phyloP scores from a whole-genome alignment of 78 protist species.

The Diacronema lutheri region DNA sequence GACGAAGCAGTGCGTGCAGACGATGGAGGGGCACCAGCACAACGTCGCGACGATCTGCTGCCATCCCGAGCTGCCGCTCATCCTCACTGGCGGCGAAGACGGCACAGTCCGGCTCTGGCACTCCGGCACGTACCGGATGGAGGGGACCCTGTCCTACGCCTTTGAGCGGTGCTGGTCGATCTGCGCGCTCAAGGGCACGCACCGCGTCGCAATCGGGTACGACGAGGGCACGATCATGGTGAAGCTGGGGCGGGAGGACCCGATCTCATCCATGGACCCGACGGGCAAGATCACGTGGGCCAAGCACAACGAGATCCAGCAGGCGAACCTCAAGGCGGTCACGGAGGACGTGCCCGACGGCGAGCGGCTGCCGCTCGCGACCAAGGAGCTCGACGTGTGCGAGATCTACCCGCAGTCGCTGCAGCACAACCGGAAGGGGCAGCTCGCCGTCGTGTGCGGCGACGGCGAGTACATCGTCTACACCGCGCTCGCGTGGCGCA shows the following conservation, averaged over 20 bases:
- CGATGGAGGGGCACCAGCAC: constrained; percentile 84
- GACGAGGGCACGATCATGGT: constrained; percentile 91
- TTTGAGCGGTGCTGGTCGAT: constrained; percentile 94
- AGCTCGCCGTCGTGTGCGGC: constrained; percentile 90
- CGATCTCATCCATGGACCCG: constrained; percentile 88
- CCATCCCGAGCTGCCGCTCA: constrained; percentile 96
- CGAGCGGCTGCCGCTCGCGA: constrained; percentile 64
- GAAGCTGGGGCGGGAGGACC: constrained; percentile 94
- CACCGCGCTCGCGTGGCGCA: constrained; percentile 76
- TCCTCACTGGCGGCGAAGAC: constrained; percentile 84
- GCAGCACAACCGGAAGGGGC: constrained; percentile 85
- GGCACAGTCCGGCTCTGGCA: constrained; percentile 91
- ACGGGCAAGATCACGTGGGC: constrained; percentile 90
- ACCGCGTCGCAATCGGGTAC: constrained; percentile 85
- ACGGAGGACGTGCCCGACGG: constrained; percentile 49
- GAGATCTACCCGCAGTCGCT: constrained; percentile 73
- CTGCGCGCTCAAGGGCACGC: constrained; percentile 56
- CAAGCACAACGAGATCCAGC: constrained; percentile 73
- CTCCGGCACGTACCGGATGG: constrained; percentile 81
- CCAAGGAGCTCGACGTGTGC: constrained; percentile 88
- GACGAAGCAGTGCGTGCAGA: constrained; percentile 87
- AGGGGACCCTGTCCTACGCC: constrained; percentile 85
- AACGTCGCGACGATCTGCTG: constrained; percentile 27
- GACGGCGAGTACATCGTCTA: constrained; percentile 96
- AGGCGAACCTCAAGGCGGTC: constrained; percentile 40